Base-by-base conservation (phyloP, 768 basidiomycete genomes). In the Dendrothele bispora region DNA sequence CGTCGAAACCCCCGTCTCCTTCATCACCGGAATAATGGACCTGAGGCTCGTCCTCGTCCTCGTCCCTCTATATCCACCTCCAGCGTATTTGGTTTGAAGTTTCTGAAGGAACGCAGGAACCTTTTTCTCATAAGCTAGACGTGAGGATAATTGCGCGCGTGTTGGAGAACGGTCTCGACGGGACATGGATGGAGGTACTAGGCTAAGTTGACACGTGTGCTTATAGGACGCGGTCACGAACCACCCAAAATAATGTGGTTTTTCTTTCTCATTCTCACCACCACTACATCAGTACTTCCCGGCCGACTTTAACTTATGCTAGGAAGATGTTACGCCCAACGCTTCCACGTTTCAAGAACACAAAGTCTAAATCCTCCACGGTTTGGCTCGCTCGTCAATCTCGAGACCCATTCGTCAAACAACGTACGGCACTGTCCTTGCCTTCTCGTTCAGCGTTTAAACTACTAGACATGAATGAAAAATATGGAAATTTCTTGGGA, bases 401-500 rank as follows among this genome's bases (percentile, higher is more conserved):
- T 39, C 69, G 74, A 11, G 90, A 92, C 58, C 86, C 86, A 0
- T 89, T 82, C 58, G 81, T 91, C 25, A 82, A 80, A 55, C 65
- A 68, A 43, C 82, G 86, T 21, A n/a, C n/a, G n/a, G n/a, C n/a
- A n/a, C n/a, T n/a, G n/a, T 58, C 73, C 10, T 95, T 83, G 64
- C 85, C 93, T 21, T 85, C 95, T 0, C 83, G 95, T 39, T 88
- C 92, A 11, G 92, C 94, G 3, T 95, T 90, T 75, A 98, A 98
- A 69, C 82, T 98, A 14, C 64, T 93, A 49, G 88, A 94, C 56
- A 78, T 98, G 41, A 73, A 90, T 59, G 64, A 74, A 1, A 69
- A 73, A 29, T 82, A 73, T 63, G 74, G 74, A 10, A 50, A 68
- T 2, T 81, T 91, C 53, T 67, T 86, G 35, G 61, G 63, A 15